Evolutionary conservation across 164 flowering plant species (phyloP).

Genomic region (Dillenia suffruticosa): DNA sequence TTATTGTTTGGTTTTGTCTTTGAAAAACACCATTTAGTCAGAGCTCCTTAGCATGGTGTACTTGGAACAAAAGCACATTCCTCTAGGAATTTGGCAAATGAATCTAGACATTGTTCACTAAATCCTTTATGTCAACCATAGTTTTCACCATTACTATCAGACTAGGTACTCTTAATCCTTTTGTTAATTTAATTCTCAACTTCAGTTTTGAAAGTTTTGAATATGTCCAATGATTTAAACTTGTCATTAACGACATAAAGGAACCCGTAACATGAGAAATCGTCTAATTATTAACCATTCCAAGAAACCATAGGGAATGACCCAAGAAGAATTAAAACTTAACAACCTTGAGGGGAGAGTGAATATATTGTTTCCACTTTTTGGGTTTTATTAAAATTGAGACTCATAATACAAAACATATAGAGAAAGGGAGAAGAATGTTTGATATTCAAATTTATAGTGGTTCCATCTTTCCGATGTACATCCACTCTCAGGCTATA

Average conservation of each 20-base stretch:
- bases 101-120: constrained; percentile 16
- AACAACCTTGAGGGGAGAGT: too few species aligned
- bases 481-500: too few species aligned
- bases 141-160: constrained; percentile 8
- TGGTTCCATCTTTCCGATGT: too few species aligned
- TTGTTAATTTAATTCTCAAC: constrained; percentile 1
- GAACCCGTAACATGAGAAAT: constrained; percentile 11
- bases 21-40: constrained; percentile 11
- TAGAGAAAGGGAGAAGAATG: too few species aligned
- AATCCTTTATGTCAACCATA: constrained; percentile 8
- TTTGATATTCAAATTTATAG: too few species aligned
- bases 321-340: too few species aligned
- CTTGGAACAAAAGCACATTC: constrained; percentile 8
- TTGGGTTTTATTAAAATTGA: too few species aligned
- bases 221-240: constrained; percentile 4
- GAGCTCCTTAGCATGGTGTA: constrained; percentile 11
- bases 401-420: too few species aligned
- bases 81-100: constrained; percentile 14
- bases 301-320: constrained; percentile 12
- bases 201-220: constrained; percentile 4
- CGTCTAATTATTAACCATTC: constrained; percentile 13
- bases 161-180: not conserved
- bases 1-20: constrained; percentile 3
- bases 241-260: constrained; percentile 8
- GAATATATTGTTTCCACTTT: too few species aligned